Percentiles rank a stretch among this genome's conserved stretches.
These are phyloP conservation scores for Metarhizium robertsii DNA, from an alignment of 2,329 filamentous ascomycete species.

Conservation along the genomic window DNA sequence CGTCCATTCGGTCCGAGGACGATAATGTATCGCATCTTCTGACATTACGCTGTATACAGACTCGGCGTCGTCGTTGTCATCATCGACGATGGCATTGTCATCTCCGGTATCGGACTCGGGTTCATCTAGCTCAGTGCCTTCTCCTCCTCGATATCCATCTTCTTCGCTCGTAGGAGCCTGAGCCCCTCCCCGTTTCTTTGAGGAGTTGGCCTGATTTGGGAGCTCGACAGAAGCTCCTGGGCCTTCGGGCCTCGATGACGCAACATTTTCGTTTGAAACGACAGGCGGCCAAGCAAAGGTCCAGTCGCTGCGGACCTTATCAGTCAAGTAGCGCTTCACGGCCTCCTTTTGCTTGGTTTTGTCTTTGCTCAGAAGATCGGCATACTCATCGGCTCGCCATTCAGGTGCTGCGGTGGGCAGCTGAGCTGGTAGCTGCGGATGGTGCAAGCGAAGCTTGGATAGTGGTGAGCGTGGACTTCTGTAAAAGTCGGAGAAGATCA, in stretches of 20 bases:
- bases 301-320: conserved; percentile 52
- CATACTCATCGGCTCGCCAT: conserved; percentile 42
- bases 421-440: conserved; percentile 19
- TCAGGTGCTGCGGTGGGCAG: conserved; percentile 19
- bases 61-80: conserved; percentile 34
- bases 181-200: conserved; percentile 5
- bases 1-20: conserved; percentile 44
- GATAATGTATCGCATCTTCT: conserved; percentile 42
- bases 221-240: background rate
- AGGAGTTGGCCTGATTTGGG: background rate
- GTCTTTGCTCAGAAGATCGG: conserved; percentile 52
- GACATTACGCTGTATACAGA: conserved; percentile 50
- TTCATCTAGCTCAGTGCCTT: conserved; percentile 30
- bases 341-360: conserved; percentile 55
- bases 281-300: conserved; percentile 44
- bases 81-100: conserved; percentile 26
- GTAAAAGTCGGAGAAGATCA: conserved; percentile 53
- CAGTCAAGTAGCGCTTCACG: conserved; percentile 43
- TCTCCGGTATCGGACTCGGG: conserved; percentile 8
- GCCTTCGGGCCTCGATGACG: background rate
- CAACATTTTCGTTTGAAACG: background rate
- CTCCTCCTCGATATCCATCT: conserved; percentile 25
- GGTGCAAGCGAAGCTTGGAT: conserved; percentile 37
- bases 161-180: conserved; percentile 26
- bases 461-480: conserved; percentile 45